These are phyloP conservation scores for Hanseniaspora hatyaiensis DNA, from an alignment of 805 yeast species.

Conservation along the genomic window DNA sequence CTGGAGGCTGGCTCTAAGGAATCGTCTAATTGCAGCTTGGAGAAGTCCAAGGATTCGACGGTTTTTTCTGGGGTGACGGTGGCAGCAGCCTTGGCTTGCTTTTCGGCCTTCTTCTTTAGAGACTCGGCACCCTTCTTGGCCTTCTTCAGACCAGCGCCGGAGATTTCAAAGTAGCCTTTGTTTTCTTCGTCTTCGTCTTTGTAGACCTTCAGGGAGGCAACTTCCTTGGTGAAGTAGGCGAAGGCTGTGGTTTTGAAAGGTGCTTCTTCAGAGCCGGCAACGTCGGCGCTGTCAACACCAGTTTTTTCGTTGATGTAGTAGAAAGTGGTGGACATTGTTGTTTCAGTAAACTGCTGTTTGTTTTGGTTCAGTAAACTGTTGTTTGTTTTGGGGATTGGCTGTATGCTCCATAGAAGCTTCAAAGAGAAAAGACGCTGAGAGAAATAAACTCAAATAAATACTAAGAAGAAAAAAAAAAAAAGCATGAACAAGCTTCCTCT, in stretches of 20 bases:
- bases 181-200: conserved; percentile 41
- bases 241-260: conserved; percentile 80
- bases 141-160: conserved; percentile 85
- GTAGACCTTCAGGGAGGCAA: conserved; percentile 48
- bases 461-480: too few relatives aligned
- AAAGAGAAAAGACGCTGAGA: too few relatives aligned
- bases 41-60: conserved; percentile 67
- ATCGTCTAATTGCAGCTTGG: conserved; percentile 51
- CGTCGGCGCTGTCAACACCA: conserved; percentile 53
- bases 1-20: conserved; percentile 58
- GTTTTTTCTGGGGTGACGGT: conserved; percentile 46
- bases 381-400: too few relatives aligned
- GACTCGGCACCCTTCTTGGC: conserved; percentile 95
- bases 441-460: too few relatives aligned
- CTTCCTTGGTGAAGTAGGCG: conserved; percentile 44
- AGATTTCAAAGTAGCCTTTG: conserved; percentile 41
- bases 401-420: too few relatives aligned
- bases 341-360: background rate
- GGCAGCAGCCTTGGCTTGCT: conserved; percentile 42
- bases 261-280: conserved; percentile 49
- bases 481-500: too few relatives aligned
- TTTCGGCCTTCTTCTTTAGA: conserved; percentile 54
- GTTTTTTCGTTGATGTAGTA: conserved; percentile 62
- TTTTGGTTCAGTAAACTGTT: too few relatives aligned
- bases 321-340: conserved; percentile 22